Evolutionary conservation across 179 eudicot genomes (phyloP), one percentile per base, ranked within the genome.

Genomic region (Drosera spatulata): DNA sequence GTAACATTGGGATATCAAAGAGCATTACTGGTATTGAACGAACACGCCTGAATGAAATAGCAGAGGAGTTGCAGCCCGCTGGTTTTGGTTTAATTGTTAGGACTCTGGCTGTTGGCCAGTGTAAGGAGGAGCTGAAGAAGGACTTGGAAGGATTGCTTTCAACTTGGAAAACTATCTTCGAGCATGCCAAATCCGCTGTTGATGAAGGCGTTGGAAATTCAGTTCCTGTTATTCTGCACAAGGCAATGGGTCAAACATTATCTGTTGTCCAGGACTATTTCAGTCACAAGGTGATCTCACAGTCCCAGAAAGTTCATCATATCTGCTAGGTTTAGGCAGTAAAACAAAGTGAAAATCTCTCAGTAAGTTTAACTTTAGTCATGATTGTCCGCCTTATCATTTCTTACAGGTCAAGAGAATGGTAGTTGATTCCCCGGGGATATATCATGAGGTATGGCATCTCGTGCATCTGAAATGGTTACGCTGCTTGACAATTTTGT

Each of bases 351-450:
- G 41, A 9, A 37, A n/a, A 7, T 55, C 39, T 38, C 41, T 33
- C 10, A 55, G 12, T 53, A 3, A 5, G 9, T 4, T 62, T 22
- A 39, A 45, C 55, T 7, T 55, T 50, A 47, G 66, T 39, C 45
- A 4, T 55, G 10, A 10, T 7, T 38, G 2, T 65, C 33, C 1
- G 33, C 46, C 58, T 68, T 39, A 73, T 58, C 58, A 57, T 56
- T 68, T 14, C 61, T 51, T 77, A 63, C 83, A 93, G 99, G 96
- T 93, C 41, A 77, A 79, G 71, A 79, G 87, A 76, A 82, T 93
- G 96, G 73, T 89, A 49, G 96, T 93, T 59, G 99, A 93, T 80
- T 88, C 99, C 57, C 93, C 86, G 57, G 79, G 99, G 79, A 89
- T 81, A 59, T 89, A 88, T 80, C 88, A 88, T 63, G 95, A 93